Evolutionary conservation across 2,329 filamentous ascomycete species (phyloP), one percentile per base, ranked within the genome.

Genomic region (Clarireedia paspali): DNA sequence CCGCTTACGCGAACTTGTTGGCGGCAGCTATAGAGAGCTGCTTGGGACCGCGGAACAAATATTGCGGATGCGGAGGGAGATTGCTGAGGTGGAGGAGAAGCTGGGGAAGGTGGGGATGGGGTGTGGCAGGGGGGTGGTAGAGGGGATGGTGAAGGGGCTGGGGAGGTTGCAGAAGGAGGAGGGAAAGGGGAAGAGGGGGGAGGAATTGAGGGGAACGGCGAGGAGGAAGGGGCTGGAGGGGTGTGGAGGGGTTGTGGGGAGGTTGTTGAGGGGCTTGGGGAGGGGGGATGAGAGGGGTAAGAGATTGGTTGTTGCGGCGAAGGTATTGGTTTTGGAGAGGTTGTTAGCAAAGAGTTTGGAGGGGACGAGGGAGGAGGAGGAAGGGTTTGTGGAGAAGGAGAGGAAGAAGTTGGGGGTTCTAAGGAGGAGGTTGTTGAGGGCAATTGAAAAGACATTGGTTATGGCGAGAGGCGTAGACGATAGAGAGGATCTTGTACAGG

Each of bases 31-130:
- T 72, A 88, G 92, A 63, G 89, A 94, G 65, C 83, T 97, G 7
- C 83, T 97, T 26, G 89, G 89, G 52, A 96, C 92, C 0, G 92
- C 92, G 54, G 91, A 96, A 72, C 85, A 85, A n/a, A 97, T 97
- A 63, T 87, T 96, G 54, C 81, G 85, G 59, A 96, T 97, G 89
- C 87, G 89, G 63, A 73, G 72, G 40, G 84, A 92, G 68, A 92
- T 94, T 73, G 81, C 85, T 59, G 74, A 77, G 12, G 86, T 90
- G 15, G 90, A 96, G 70, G 74, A 77, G 5, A 81, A 84, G 39
- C 77, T 97, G 51, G 80, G 80, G 15, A 77, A 78, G 57, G 86
- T 96, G 74, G 89, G 89, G 47, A 81, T 81, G 44, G 81, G 82
- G 56, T 96, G 92, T 71, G 91, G 91, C 51, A 81, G 89, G 39